Base-by-base conservation (phyloP, 257 asterid species). In the Plantago elongata region DNA sequence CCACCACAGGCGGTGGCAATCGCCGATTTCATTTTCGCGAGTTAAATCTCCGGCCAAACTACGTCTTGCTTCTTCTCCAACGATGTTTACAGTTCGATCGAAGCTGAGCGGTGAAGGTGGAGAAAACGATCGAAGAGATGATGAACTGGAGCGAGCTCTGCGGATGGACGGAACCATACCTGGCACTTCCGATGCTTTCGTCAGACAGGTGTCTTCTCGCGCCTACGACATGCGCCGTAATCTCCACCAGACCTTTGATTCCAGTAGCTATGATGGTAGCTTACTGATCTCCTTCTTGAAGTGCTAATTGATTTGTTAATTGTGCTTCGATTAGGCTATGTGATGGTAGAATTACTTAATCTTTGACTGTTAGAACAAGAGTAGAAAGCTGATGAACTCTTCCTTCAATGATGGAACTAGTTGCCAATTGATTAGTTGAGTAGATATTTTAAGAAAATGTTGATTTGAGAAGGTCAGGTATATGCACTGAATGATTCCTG, bases 211-310 rank as follows among this genome's bases (percentile, higher is more conserved):
- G 51, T 88, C 97, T 7, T 91, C 98, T 60, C 94, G 89, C 75
- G 97, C 96, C 43, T 91, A 91, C 57, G 86, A 74, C 63, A 88
- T 91, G 90, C 95, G 98, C 2, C 81, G 98, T 66, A 81, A 91
- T 76, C 95, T 91, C 57, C 90, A 88, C 37, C 98, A 88, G 84
- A 79, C 81, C 40, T 79, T 89, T 60, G 93, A 84, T 66, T 77
- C 88, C 84, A 83, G 95, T 66, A 88, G 97, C 83, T 91, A 91
- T 42, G 98, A 88, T 60, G 98, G 98, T 91, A 71, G 38, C 72
- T n/a, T 6, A 12, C 18, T 54, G 17, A 57, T 48, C 48, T 18
- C 12, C 9, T 14, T 6, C 57, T n/a, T 5, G 10, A 10, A 0
- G 11, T 22, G 6, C 0, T 45, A 10, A 13, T 68, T 13, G 5